Conservation (phyloP, 1,284 basidiomycete species). For the Malassezia japonica region DNA sequence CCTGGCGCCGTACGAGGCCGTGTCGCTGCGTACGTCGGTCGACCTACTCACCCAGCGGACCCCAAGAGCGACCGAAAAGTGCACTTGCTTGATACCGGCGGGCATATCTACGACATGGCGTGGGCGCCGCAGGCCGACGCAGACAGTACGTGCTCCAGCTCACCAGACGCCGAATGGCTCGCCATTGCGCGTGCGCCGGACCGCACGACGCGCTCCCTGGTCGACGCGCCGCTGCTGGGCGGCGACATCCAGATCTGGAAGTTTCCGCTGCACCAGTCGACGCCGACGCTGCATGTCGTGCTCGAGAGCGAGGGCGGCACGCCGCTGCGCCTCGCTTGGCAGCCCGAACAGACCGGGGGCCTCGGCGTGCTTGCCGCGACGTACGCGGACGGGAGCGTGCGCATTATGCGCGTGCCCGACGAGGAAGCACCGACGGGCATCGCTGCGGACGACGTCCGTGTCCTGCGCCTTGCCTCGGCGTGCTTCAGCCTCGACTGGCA, state of each 20-base stretch:
- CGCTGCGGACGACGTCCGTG: too few relatives aligned
- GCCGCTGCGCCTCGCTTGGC: constrained; percentile 5
- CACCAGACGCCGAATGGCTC: too few relatives aligned
- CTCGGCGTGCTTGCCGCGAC: constrained; percentile 4
- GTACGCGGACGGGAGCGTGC: constrained; percentile 6
- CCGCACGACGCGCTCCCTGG: neutral
- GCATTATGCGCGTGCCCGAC: neutral
- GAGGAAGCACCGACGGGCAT: neutral
- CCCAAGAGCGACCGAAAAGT: neutral
- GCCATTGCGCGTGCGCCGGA: neutral
- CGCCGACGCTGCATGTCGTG: neutral
- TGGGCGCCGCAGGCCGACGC: constrained; percentile 11
- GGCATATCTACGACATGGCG: constrained; percentile 12
- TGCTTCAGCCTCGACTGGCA: constrained; percentile 7
- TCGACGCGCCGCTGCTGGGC: neutral
- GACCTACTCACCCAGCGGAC: neutral
- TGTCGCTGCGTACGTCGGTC: neutral
- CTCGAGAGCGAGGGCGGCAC: neutral
- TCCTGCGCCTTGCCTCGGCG: neutral
- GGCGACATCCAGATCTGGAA: constrained; percentile 9
- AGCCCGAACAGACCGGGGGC: too few relatives aligned
- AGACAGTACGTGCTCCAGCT: too few relatives aligned
- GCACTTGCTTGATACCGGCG: constrained; percentile 10
- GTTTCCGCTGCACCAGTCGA: neutral
- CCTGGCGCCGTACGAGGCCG: neutral